Evolutionary conservation across 257 asterid species (phyloP).

Genomic region (Prunella vulgaris): DNA sequence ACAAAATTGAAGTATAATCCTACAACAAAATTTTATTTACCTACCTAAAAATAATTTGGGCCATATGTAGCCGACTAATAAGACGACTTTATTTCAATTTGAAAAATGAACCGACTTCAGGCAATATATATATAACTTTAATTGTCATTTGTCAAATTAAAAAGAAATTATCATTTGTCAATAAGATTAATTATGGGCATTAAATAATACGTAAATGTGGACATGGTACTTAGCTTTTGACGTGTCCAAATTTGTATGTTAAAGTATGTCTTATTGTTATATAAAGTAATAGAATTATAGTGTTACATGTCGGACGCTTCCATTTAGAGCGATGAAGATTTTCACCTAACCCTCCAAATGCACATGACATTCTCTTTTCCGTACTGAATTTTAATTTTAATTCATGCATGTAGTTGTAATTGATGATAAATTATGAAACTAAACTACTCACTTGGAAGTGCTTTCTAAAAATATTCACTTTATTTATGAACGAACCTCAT

Average conservation of each 20-base stretch:
- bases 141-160: no score
- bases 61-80: neutral
- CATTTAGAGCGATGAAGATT: neutral
- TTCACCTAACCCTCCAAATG: neutral
- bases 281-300: neutral
- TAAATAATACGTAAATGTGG: neutral
- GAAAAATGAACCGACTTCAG: neutral
- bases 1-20: no score
- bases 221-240: conserved; percentile 5
- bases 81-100: neutral
- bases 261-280: neutral
- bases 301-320: neutral
- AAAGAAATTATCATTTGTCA: no score
- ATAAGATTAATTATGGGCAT: neutral
- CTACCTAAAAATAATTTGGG: neutral
- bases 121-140: neutral
- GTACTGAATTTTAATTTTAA: neutral
- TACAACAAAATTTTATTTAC: neutral
- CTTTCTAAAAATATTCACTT: no score
- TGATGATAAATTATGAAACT: no score
- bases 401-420: no score
- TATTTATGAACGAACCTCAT: no score
- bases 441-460: no score
- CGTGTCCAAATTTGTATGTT: conserved; percentile 12
- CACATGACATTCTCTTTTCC: neutral